Conservation (phyloP, 2,329 filamentous ascomycete species). For the Ambrosiella cleistominuta region DNA sequence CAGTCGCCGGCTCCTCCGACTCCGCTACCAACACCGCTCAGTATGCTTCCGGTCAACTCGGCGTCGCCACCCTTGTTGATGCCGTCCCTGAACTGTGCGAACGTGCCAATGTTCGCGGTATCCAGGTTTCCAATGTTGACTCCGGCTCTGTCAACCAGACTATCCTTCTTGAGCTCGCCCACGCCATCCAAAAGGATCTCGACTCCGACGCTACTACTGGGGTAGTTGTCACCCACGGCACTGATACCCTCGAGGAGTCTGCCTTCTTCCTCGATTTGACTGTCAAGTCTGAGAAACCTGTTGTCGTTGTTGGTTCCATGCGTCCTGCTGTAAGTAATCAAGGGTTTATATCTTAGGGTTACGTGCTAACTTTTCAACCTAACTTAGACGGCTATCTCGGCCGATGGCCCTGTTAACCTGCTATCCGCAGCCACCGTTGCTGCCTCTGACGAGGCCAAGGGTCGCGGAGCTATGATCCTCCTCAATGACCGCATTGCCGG, state of each 20-base stretch:
- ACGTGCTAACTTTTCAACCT: neutral
- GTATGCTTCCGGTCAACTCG: slow-evolving; percentile 26
- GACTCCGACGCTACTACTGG: slow-evolving; percentile 26
- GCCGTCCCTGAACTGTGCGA: slow-evolving; percentile 37
- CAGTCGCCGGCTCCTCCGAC: slow-evolving; percentile 31
- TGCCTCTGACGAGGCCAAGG: slow-evolving; percentile 24
- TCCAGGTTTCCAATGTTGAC: slow-evolving; percentile 33
- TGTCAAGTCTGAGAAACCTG: slow-evolving; percentile 37
- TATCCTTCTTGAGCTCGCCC: slow-evolving; percentile 30
- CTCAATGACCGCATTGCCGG: slow-evolving; percentile 43
- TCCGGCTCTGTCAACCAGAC: slow-evolving; percentile 30
- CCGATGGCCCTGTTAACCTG: slow-evolving; percentile 46
- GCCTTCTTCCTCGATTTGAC: slow-evolving; percentile 45
- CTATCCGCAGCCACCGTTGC: slow-evolving; percentile 42
- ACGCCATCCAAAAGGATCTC: slow-evolving; percentile 31
- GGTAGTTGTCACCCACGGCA: slow-evolving; percentile 46
- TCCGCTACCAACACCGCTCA: slow-evolving; percentile 29
- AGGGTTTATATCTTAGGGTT: neutral
- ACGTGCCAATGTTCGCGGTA: slow-evolving; percentile 35
- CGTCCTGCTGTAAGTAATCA: slow-evolving; percentile 27
- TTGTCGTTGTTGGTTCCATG: slow-evolving; percentile 45
- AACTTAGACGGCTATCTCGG: slow-evolving; percentile 34
- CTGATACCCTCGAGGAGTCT: slow-evolving; percentile 46
- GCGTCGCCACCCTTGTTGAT: slow-evolving; percentile 32
- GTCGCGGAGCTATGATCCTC: slow-evolving; percentile 40